Evolutionary conservation across 2,329 filamentous ascomycete genomes (phyloP), one percentile per base, ranked within the genome.

Genomic region (Colletotrichum phormii): DNA sequence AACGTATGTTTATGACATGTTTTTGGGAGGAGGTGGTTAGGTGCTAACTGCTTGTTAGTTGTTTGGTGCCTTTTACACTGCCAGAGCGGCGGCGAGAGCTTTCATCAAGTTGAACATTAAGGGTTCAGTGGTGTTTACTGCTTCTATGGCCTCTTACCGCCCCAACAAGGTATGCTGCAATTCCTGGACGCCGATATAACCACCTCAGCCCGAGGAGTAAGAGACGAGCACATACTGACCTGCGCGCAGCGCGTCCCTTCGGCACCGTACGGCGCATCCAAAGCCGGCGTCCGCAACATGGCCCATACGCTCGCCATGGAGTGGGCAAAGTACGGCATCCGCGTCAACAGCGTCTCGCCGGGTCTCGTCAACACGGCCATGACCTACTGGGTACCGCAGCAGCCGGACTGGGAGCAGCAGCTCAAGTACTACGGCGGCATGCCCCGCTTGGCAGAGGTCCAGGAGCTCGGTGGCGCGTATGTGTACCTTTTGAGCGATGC

Each of bases 361-460:
- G 86, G 80, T 75, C 82, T 82, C 62, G 80, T 84, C 64, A 80
- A 81, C 77, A 84, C 85, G 0, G 84, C 84, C 4, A 81, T 87
- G 80, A 87, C 85, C 3, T 87, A 86, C 77, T 86, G 85, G 75
- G 86, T 90, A 3, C 83, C 85, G 66, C 83, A 84, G 18, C 81
- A 84, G 33, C 85, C 86, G 0, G 88, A 89, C 76, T 90, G 87
- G 88, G 85, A 87, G 70, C 80, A 84, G 74, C 86, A 90, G 80
- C 84, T 90, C 80, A 86, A 88, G 79, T 89, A 90, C 77, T 89
- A 89, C 75, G 87, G 88, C 3, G 88, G 88, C 4, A 89, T 90
- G 82, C 88, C 87, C 4, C 80, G 88, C 33, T 75, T 90, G 29
- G 69, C 69, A 1, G 69, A 72, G 64, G 69, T 72, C 18, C 64